A percentile compares a stretch with the other conserved stretches of the same genome.
phyloP scores from a whole-genome alignment of 768 basidiomycete species.

The Trametes coccinea region DNA sequence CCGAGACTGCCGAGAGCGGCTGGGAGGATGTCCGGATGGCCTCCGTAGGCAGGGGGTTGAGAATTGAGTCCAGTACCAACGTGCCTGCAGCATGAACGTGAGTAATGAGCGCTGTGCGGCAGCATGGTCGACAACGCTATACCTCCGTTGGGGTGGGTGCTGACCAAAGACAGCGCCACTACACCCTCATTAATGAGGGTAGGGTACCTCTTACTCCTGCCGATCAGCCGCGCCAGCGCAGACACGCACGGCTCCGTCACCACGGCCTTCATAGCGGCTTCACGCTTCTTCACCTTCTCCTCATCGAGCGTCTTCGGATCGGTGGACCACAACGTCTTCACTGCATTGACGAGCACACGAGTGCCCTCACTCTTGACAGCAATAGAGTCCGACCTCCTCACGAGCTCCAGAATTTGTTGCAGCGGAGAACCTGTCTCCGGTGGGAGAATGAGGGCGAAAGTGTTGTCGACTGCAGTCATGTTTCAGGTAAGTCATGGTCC shows the following conservation, averaged over 20 bases:
- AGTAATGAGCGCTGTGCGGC: background rate
- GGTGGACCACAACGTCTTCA: conserved; percentile 74
- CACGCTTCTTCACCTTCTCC: conserved; percentile 49
- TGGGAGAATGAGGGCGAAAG: conserved; percentile 53
- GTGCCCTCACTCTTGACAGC: conserved; percentile 89
- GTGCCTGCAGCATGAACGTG: conserved; percentile 43
- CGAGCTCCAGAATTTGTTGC: conserved; percentile 69
- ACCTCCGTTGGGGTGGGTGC: conserved; percentile 68
- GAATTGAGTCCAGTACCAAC: conserved; percentile 61
- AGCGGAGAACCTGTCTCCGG: conserved; percentile 46
- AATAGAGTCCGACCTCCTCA: conserved; percentile 76
- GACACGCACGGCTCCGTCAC: conserved; percentile 55
- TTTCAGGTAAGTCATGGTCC: conserved; percentile 7
- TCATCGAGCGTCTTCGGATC: conserved; percentile 43
- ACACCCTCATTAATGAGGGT: conserved; percentile 88
- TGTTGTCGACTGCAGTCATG: conserved; percentile 42
- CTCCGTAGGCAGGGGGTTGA: conserved; percentile 49
- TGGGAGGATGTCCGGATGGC: conserved; percentile 24
- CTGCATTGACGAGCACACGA: conserved; percentile 81
- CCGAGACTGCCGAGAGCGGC: conserved; percentile 31
- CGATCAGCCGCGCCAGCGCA: conserved; percentile 69
- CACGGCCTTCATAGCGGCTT: conserved; percentile 53
- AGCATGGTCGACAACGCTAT: conserved; percentile 19
- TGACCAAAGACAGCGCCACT: conserved; percentile 77
- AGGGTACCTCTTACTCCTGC: conserved; percentile 77